phyloP scores from a whole-genome alignment of 768 basidiomycete genomes.

The Lentinula lateritia region DNA sequence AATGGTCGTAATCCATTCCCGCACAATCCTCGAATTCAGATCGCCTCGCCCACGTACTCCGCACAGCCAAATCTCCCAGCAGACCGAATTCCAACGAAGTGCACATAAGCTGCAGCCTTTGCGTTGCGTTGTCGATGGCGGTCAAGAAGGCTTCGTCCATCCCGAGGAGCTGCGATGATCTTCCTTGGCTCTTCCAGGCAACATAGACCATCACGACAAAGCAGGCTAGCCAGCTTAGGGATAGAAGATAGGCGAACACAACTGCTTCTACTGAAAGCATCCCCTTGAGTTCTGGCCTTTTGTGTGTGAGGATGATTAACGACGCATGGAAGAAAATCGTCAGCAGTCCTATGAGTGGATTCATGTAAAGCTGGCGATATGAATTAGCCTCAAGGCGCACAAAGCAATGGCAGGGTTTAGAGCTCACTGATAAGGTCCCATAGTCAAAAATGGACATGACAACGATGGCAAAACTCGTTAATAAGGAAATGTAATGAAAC shows the following conservation, averaged over 20 bases:
- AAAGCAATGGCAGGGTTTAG: neutral
- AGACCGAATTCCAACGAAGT: constrained; percentile 3
- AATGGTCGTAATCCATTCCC: neutral
- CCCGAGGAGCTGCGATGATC: neutral
- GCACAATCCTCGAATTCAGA: neutral
- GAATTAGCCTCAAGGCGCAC: neutral
- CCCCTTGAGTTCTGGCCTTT: neutral
- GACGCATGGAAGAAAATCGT: neutral
- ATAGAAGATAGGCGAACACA: neutral
- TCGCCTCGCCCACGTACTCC: neutral
- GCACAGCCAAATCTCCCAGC: constrained; percentile 2
- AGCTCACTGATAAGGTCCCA: neutral
- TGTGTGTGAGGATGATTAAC: neutral
- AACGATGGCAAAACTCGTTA: neutral
- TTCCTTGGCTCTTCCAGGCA: neutral
- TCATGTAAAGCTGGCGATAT: constrained; percentile 4
- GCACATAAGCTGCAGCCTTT: neutral
- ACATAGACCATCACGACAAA: constrained; percentile 4
- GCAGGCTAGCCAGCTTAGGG: neutral
- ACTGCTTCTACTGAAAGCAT: neutral
- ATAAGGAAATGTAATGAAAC: neutral
- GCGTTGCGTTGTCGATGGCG: neutral
- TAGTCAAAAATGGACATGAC: constrained; percentile 4
- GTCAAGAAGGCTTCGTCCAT: neutral
- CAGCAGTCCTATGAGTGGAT: neutral